phyloP scores from a whole-genome alignment of 495 filamentous ascomycete species.

The Penicillium atrosanguineum region DNA sequence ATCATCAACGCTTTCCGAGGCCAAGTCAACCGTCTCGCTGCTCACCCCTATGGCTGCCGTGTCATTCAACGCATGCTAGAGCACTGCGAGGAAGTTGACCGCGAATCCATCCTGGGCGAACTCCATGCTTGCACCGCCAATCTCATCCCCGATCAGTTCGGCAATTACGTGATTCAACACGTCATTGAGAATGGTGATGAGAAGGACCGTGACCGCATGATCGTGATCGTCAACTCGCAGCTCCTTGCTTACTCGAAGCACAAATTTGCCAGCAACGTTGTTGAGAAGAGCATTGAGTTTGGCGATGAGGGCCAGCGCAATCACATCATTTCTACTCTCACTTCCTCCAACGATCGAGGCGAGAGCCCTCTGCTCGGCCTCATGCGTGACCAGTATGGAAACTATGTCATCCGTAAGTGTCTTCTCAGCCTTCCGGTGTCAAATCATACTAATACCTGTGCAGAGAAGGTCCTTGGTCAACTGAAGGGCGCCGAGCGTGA shows the following conservation, averaged over 20 bases:
- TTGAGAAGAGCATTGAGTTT: slow-evolving; percentile 86
- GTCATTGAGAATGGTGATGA: slow-evolving; percentile 80
- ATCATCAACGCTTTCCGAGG: slow-evolving; percentile 83
- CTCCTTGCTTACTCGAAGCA: slow-evolving; percentile 81
- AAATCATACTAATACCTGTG: slow-evolving; percentile 12
- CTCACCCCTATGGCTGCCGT: slow-evolving; percentile 85
- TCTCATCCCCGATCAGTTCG: slow-evolving; percentile 86
- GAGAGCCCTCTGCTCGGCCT: slow-evolving; percentile 67
- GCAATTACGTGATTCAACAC: slow-evolving; percentile 97
- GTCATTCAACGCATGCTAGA: slow-evolving; percentile 94
- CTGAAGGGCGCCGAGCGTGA: slow-evolving; percentile 64
- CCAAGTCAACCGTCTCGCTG: slow-evolving; percentile 73
- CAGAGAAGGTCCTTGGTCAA: slow-evolving; percentile 77
- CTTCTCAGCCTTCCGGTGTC: neutral
- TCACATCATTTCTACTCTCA: slow-evolving; percentile 68
- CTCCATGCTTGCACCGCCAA: slow-evolving; percentile 67
- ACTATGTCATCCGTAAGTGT: slow-evolving; percentile 93
- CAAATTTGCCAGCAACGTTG: slow-evolving; percentile 97
- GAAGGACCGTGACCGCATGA: slow-evolving; percentile 71
- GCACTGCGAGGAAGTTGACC: slow-evolving; percentile 71
- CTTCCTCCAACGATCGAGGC: slow-evolving; percentile 57
- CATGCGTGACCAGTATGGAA: slow-evolving; percentile 91
- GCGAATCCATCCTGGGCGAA: slow-evolving; percentile 70
- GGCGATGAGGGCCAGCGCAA: slow-evolving; percentile 67
- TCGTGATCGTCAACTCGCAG: slow-evolving; percentile 67